Evolutionary conservation across 305 asterid species (phyloP), one percentile per base, ranked within the genome.

Genomic region (Fraxinus latifolia): DNA sequence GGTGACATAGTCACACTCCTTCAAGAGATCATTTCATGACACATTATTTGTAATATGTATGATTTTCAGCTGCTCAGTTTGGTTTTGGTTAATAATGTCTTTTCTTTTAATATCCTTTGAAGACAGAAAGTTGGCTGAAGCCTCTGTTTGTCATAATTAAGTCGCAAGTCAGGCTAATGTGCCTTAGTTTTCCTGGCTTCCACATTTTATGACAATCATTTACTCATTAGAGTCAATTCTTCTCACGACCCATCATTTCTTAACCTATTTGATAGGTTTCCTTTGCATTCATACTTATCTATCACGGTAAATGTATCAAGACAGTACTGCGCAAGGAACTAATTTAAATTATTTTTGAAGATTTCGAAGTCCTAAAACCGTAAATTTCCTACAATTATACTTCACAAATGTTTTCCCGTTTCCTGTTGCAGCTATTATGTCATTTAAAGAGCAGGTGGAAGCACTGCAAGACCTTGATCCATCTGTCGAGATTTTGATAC

Each of bases 391-490:
- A 62, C 6, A 27, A 76, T 70, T 85, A 37, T 77, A 65, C 47
- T 79, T 82, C 70, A 68, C 82, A 62, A 65, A 76, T 82, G 55
- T 44, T 87, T 84, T 70, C 72, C 37, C 21, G n/a, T 62, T 17
- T 60, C 39, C 76, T 70, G 60, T 89, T 91, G 91, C 98, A 95
- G 99, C 99, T 87, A 95, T 96, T 75, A 86, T 86, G 78, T 92
- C 99, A 71, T 91, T 95, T 74, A 96, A 93, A 85, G 99, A 92
- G 85, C 98, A 95, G 90, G 93, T 91, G 85, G 99, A 90, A 83
- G 92, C 95, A n/a, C 82, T 93, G 36, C 86, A 86, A 76, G 84
- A 79, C 80, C 88, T 95, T 65, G 95, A 92, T 82, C 88, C 88
- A 55, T 91, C 93, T 31, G 98, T 96, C 70, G 99, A 95, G 89